A percentile compares a stretch with the other conserved stretches of the same genome.
These are phyloP conservation scores for Xylaria sp. DNA, from an alignment of 2,329 filamentous ascomycete genomes.

Conservation along the genomic window DNA sequence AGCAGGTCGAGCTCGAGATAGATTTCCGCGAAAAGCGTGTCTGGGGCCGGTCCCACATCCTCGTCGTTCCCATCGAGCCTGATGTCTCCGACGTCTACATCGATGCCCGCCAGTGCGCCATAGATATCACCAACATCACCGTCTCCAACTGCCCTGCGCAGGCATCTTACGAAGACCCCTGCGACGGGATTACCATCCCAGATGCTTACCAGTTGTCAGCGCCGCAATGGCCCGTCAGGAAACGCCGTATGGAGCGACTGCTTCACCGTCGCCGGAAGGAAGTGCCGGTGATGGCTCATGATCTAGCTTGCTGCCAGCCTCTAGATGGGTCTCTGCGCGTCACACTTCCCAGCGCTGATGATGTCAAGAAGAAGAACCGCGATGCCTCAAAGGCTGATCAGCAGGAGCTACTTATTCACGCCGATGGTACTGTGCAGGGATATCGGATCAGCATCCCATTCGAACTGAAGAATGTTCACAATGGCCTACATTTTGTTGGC, in stretches of 20 bases:
- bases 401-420: conserved; percentile 49
- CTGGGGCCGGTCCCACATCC: conserved; percentile 83
- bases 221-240: conserved; percentile 79
- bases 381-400: conserved; percentile 54
- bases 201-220: conserved; percentile 71
- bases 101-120: conserved; percentile 71
- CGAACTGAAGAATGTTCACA: conserved; percentile 76
- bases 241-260: conserved; percentile 71
- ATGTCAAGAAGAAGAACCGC: conserved; percentile 48
- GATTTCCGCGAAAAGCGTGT: conserved; percentile 82
- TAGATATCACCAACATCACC: conserved; percentile 65
- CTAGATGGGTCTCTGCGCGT: conserved; percentile 64
- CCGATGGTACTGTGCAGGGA: conserved; percentile 54
- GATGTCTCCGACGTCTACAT: conserved; percentile 69
- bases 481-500: conserved; percentile 92
- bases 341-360: conserved; percentile 53
- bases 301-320: conserved; percentile 66
- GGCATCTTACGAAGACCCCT: conserved; percentile 71
- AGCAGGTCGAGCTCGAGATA: conserved; percentile 89
- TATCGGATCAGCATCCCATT: conserved; percentile 77
- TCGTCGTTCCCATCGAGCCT: conserved; percentile 70
- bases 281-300: conserved; percentile 66
- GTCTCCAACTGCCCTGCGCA: conserved; percentile 60
- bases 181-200: conserved; percentile 72
- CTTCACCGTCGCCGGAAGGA: conserved; percentile 64